Evolutionary conservation across 257 asterid species (phyloP).

Genomic region (Solanum chmielewskii): DNA sequence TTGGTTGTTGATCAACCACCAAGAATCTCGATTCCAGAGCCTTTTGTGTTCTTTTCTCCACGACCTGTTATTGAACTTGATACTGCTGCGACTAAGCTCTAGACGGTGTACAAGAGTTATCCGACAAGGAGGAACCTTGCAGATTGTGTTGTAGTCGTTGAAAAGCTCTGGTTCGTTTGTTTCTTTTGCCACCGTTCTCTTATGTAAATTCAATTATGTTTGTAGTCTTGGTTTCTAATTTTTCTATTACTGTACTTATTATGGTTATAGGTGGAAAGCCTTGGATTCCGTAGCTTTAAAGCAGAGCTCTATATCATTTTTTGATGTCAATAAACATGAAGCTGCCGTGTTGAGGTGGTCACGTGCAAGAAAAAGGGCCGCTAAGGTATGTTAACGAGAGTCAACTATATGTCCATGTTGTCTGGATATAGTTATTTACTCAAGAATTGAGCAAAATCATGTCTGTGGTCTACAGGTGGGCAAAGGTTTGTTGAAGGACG

Average conservation of each 20-base stretch:
- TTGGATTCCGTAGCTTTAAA: slow-evolving; percentile 49
- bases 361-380: slow-evolving; percentile 49
- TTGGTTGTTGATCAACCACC: slow-evolving; percentile 3
- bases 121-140: slow-evolving; percentile 42
- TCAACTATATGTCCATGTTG: not conserved
- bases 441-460: not conserved
- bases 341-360: slow-evolving; percentile 58
- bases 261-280: slow-evolving; percentile 51
- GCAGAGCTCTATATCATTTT: slow-evolving; percentile 46
- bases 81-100: slow-evolving; percentile 33
- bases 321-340: slow-evolving; percentile 34
- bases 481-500: slow-evolving; percentile 58
- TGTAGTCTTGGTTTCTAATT: not conserved
- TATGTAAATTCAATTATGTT: not conserved
- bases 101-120: slow-evolving; percentile 41
- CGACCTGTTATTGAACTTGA: slow-evolving; percentile 22
- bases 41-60: slow-evolving; percentile 10
- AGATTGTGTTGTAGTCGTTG: slow-evolving; percentile 37
- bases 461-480: slow-evolving; percentile 39
- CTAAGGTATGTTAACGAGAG: slow-evolving; percentile 29
- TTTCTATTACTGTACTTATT: not conserved
- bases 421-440: not conserved
- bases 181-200: not conserved
- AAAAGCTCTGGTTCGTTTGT: slow-evolving; percentile 33
- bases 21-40: not conserved